Evolutionary conservation across 306 rosid species (phyloP), one percentile per base, ranked within the genome.

Genomic region (Aeschynomene evenia): DNA sequence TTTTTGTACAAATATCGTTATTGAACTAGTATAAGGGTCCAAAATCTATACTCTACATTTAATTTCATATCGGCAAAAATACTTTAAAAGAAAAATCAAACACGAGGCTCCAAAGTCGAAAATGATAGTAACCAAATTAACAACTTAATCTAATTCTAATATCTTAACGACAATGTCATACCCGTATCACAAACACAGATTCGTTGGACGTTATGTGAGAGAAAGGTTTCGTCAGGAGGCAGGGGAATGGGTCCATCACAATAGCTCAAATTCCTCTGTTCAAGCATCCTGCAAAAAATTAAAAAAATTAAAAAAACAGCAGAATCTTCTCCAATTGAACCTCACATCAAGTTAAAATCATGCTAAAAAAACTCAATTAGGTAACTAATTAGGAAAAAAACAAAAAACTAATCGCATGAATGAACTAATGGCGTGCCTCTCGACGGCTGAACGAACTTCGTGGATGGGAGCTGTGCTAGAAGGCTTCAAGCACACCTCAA

Each of bases 241-340:
- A 94, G 86, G 0, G 88, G 81, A 77, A 90, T 84, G 6, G 88
- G 89, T 70, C 98, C 98, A 52, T 83, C 95, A 69, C 21, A 62
- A 72, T 94, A 94, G 88, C 96, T 94, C 80, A 94, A 77, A 81
- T 89, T 88, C 85, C 98, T 87, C 70, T 90, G 87, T 71, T 90
- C 98, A 61, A 90, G 95, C 97, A 94, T 90, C 82, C 98, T 94
- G 65, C 9, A 37, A 37, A n/a, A n/a, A n/a, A n/a, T n/a, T n/a
- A n/a, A n/a, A n/a, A n/a, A n/a, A n/a, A n/a, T n/a, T n/a, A 56
- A 73, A 58, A 62, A 83, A 31, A 39, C 48, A n/a, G 13, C 13
- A n/a, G 7, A 67, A 45, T 20, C 11, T 26, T 37, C 63, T 52
- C 40, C 37, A 26, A 42, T 31, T 39, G 57, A 48, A 21, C 42